phyloP scores from a whole-genome alignment of 331 rosid genomes.

The Erythrophleum ivorense region DNA sequence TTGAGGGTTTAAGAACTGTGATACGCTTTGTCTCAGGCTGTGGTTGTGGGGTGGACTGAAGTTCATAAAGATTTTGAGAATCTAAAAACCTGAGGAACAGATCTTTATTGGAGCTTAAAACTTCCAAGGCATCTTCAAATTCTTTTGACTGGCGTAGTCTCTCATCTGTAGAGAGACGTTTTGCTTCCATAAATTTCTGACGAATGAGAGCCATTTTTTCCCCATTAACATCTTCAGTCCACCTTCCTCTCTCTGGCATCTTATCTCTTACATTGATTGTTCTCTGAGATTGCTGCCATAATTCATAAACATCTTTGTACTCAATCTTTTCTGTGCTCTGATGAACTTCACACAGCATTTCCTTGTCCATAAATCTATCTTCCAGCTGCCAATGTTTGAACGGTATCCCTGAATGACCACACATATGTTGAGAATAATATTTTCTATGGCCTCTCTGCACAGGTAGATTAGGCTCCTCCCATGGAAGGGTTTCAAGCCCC shows the following conservation, averaged over 20 bases:
- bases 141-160: constrained; percentile 73
- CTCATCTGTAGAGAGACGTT: constrained; percentile 73
- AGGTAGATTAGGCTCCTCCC: constrained; percentile 48
- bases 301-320: constrained; percentile 62
- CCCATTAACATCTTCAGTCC: constrained; percentile 48
- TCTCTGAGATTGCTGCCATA: constrained; percentile 77
- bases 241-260: constrained; percentile 66
- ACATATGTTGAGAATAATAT: constrained; percentile 52
- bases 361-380: constrained; percentile 58
- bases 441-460: constrained; percentile 52
- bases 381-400: constrained; percentile 57
- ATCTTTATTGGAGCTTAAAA: constrained; percentile 83
- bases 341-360: constrained; percentile 56
- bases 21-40: constrained; percentile 63
- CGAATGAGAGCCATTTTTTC: constrained; percentile 34
- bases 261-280: constrained; percentile 56
- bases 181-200: constrained; percentile 83
- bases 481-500: constrained; percentile 89
- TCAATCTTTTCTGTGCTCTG: constrained; percentile 52
- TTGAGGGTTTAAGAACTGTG: constrained; percentile 87
- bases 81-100: constrained; percentile 71
- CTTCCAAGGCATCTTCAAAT: constrained; percentile 85
- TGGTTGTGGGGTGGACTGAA: constrained; percentile 58
- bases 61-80: constrained; percentile 65
- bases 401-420: constrained; percentile 54